phyloP scores from a whole-genome alignment of 2,329 filamentous ascomycete genomes.

The Thelonectria blattea region DNA sequence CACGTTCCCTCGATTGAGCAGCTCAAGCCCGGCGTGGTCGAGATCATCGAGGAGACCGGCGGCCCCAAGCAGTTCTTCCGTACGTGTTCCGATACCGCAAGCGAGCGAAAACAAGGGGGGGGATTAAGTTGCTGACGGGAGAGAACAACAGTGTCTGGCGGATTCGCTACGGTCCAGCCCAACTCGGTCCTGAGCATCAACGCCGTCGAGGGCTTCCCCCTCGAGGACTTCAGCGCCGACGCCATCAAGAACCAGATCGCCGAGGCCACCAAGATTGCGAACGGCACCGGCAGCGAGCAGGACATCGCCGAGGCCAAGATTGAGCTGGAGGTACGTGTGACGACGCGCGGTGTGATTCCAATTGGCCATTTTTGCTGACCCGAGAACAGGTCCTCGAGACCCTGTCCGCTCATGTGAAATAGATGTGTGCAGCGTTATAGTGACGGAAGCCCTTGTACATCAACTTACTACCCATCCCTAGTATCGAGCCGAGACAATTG shows the following conservation, averaged over 20 bases:
- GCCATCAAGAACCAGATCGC: constrained; percentile 87
- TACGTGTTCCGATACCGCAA: constrained; percentile 59
- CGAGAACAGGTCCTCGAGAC: constrained; percentile 75
- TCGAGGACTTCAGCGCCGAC: constrained; percentile 96
- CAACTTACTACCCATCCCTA: constrained; percentile 45
- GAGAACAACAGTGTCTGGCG: constrained; percentile 77
- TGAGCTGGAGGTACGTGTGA: constrained; percentile 81
- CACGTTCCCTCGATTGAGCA: constrained; percentile 99
- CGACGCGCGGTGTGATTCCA: neutral
- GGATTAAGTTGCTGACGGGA: constrained; percentile 31
- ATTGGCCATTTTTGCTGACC: constrained; percentile 45
- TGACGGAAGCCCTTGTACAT: constrained; percentile 51
- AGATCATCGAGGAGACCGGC: constrained; percentile 93
- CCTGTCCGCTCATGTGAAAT: constrained; percentile 81
- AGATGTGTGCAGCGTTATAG: constrained; percentile 61
- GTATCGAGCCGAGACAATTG: constrained; percentile 46
- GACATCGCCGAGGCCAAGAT: constrained; percentile 99
- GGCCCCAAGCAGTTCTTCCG: constrained; percentile 96
- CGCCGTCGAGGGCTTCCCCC: constrained; percentile 90
- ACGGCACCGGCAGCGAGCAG: constrained; percentile 89
- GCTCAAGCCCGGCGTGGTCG: constrained; percentile 93
- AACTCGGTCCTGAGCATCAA: constrained; percentile 97
- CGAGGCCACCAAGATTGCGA: constrained; percentile 94
- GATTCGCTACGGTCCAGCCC: constrained; percentile 96
- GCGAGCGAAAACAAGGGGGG: constrained; percentile 2